Conservation (phyloP, 768 basidiomycete genomes). For the Boletus fagicola region DNA sequence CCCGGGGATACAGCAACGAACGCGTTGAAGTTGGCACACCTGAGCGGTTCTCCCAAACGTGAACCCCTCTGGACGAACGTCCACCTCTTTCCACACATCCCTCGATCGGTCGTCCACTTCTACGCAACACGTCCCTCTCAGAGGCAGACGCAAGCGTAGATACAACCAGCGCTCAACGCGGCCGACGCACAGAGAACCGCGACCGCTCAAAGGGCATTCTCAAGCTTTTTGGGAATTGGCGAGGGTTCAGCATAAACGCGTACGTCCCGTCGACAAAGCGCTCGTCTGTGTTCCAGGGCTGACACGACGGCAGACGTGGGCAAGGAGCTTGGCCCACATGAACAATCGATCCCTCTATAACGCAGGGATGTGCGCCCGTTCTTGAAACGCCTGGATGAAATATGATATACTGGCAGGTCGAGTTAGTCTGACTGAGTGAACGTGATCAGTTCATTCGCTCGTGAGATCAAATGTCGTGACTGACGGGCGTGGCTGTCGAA, state of each 20-base stretch:
- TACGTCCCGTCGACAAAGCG: background rate
- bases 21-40: background rate
- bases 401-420: background rate
- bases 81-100: background rate
- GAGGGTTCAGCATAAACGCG: background rate
- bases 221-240: background rate
- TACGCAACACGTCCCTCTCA: background rate
- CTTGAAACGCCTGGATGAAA: background rate
- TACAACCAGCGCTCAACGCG: background rate
- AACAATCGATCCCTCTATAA: too few species aligned
- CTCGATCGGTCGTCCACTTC: background rate
- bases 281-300: background rate
- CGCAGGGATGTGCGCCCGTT: too few species aligned
- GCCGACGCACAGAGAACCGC: too few species aligned
- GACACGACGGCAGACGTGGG: background rate
- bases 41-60: background rate
- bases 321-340: too few species aligned
- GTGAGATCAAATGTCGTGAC: background rate
- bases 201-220: background rate
- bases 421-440: background rate
- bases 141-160: background rate
- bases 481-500: background rate
- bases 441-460: background rate
- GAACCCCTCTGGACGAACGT: background rate
- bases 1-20: background rate